Conservation (phyloP, 2,329 filamentous ascomycete genomes). For the Pyrenophora graminea region DNA sequence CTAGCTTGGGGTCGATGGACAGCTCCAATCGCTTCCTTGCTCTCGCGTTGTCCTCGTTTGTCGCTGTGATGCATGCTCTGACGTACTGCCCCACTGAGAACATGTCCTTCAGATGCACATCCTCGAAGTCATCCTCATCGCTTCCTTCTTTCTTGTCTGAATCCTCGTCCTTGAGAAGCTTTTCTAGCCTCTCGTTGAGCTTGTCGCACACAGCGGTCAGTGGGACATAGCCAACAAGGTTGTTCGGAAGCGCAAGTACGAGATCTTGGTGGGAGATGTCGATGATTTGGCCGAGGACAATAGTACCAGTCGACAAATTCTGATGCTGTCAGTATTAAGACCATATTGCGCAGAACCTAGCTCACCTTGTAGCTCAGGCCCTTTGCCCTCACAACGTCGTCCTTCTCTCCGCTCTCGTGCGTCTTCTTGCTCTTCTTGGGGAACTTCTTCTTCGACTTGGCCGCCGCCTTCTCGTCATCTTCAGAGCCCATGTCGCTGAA, state of each 20-base stretch:
- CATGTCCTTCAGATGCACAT: slow-evolving; percentile 72
- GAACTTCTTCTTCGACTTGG: slow-evolving; percentile 58
- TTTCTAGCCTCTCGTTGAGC: slow-evolving; percentile 76
- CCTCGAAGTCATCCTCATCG: slow-evolving; percentile 53
- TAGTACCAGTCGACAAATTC: slow-evolving; percentile 81
- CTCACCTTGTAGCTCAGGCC: slow-evolving; percentile 85
- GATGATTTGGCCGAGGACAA: slow-evolving; percentile 84
- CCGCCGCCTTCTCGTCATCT: slow-evolving; percentile 47
- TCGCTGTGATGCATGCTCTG: slow-evolving; percentile 80
- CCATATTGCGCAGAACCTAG: slow-evolving; percentile 6
- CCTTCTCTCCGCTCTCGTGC: slow-evolving; percentile 50
- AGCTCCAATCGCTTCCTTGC: slow-evolving; percentile 83
- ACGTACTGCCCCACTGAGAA: slow-evolving; percentile 88
- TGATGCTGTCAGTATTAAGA: slow-evolving; percentile 46
- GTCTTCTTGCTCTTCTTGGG: slow-evolving; percentile 50
- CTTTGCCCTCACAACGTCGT: slow-evolving; percentile 69
- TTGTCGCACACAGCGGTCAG: slow-evolving; percentile 88
- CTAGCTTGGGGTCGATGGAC: slow-evolving; percentile 75
- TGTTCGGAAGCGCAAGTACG: slow-evolving; percentile 85
- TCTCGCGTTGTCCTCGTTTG: slow-evolving; percentile 69
- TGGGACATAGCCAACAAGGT: slow-evolving; percentile 84
- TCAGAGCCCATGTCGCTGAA: slow-evolving; percentile 50
- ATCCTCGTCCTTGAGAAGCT: slow-evolving; percentile 64
- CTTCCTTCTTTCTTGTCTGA: slow-evolving; percentile 62
- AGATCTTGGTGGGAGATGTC: slow-evolving; percentile 80